Percentiles rank a stretch among this genome's conserved stretches.
Evolutionary conservation across 495 filamentous ascomycete species (phyloP).

Genomic region (Aspergillus wentii): DNA sequence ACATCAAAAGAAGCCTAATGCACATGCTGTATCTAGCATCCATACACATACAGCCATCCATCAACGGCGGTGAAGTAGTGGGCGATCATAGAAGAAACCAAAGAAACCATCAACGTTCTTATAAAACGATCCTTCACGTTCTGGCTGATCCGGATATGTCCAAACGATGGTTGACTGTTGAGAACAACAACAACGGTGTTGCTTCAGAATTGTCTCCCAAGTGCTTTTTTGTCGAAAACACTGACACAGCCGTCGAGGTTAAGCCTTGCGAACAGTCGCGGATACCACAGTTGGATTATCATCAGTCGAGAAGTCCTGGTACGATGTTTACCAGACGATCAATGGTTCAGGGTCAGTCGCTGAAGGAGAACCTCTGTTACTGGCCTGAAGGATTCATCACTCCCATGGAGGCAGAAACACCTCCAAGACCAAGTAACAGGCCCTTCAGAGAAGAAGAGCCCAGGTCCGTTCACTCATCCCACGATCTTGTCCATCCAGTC

Average conservation of each 20-base stretch:
- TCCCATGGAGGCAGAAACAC: not conserved
- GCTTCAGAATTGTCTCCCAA: not conserved
- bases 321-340: slow-evolving; percentile 4
- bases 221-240: not conserved
- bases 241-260: not conserved
- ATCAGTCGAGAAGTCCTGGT: slow-evolving; percentile 3
- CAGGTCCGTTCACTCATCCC: not conserved
- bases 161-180: slow-evolving; percentile 1
- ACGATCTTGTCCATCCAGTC: slow-evolving; percentile 8
- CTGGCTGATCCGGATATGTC: slow-evolving; percentile 6
- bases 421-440: not conserved
- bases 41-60: slow-evolving; percentile 2
- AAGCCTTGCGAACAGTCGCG: slow-evolving; percentile 1
- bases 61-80: slow-evolving; percentile 15
- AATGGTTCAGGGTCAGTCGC: slow-evolving; percentile 1
- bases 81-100: too few relatives aligned
- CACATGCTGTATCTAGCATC: slow-evolving; percentile 1
- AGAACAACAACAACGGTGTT: slow-evolving; percentile 5
- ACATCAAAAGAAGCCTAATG: slow-evolving; percentile 9
- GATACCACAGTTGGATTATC: slow-evolving; percentile 1
- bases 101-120: slow-evolving; percentile 6
- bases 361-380: not conserved
- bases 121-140: slow-evolving; percentile 15
- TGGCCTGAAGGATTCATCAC: slow-evolving; percentile 3
- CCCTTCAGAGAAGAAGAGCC: not conserved